Conservation (phyloP, 2,329 filamentous ascomycete genomes). For the Aspergillus ochraceus region DNA sequence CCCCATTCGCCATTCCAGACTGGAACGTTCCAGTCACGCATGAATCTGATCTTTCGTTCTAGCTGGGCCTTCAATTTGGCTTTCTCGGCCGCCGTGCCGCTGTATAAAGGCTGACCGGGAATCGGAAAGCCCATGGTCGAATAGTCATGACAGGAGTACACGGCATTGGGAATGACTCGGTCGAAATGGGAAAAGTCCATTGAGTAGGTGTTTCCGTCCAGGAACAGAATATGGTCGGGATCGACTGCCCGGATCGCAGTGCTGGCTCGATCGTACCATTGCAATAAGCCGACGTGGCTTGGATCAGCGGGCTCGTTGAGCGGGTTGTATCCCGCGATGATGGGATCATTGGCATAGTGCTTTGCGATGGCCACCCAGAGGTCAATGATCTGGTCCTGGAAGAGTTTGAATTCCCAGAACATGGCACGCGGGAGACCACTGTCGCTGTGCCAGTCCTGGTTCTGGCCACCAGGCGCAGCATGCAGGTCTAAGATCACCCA, state of each 20-base stretch:
- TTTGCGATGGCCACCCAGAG: conserved; percentile 46
- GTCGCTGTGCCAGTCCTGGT: conserved; percentile 50
- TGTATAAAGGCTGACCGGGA: conserved; percentile 28
- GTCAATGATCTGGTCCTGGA: conserved; percentile 49
- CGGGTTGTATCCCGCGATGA: conserved; percentile 51
- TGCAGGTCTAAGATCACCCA: conserved; percentile 52
- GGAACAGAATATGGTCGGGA: conserved; percentile 43
- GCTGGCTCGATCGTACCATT: conserved; percentile 47
- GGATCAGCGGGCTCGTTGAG: conserved; percentile 52
- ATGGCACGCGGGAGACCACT: conserved; percentile 41
- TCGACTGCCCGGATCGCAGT: conserved; percentile 46
- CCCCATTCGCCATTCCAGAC: conserved; percentile 54
- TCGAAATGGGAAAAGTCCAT: conserved; percentile 42
- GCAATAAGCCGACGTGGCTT: conserved; percentile 40
- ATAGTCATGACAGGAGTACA: conserved; percentile 46
- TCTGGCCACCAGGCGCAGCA: conserved; percentile 47
- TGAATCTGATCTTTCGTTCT: background rate
- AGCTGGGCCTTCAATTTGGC: background rate
- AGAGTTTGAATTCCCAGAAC: conserved; percentile 50
- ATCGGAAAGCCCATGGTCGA: conserved; percentile 17
- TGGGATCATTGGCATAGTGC: conserved; percentile 43
- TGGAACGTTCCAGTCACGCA: conserved; percentile 33
- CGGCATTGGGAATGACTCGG: conserved; percentile 39
- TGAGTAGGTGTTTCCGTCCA: conserved; percentile 43
- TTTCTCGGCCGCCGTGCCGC: conserved; percentile 38